phyloP scores from a whole-genome alignment of 129 eudicot genomes.

The Silybum marianum region DNA sequence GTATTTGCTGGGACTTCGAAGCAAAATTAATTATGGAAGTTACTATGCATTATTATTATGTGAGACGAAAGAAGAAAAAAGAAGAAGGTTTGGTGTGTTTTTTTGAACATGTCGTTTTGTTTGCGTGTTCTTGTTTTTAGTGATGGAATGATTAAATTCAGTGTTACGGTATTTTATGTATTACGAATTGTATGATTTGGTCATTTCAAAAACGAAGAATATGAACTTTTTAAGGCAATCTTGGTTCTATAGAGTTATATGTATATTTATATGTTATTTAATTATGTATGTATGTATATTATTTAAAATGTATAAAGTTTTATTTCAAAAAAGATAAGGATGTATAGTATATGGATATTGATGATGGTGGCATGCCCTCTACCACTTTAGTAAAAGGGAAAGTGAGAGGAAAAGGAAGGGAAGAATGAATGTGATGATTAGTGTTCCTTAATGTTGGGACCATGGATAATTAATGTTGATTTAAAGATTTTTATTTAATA shows the following conservation, averaged over 20 bases:
- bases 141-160: conserved; percentile 30
- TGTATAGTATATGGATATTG: conserved; percentile 5
- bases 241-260: not conserved
- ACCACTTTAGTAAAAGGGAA: conserved; percentile 29
- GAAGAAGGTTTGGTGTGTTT: conserved; percentile 46
- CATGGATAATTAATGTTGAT: not conserved
- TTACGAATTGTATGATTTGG: not conserved
- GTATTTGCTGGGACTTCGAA: conserved; percentile 28
- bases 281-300: not conserved
- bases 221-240: not conserved
- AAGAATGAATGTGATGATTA: conserved; percentile 28
- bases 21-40: conserved; percentile 35
- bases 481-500: not conserved
- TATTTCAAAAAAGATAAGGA: conserved; percentile 13
- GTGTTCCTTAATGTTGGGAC: conserved; percentile 28
- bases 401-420: conserved; percentile 17
- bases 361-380: conserved; percentile 35
- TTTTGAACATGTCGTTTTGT: conserved; percentile 24
- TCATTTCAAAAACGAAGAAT: not conserved
- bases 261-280: too few relatives aligned
- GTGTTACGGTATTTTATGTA: conserved; percentile 5
- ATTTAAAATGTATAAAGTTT: not conserved
- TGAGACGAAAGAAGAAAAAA: conserved; percentile 12
- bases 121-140: conserved; percentile 27
- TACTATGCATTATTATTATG: conserved; percentile 40